Evolutionary conservation across 2,329 filamentous ascomycete species (phyloP).

Genomic region (Plectosphaerella plurivora): DNA sequence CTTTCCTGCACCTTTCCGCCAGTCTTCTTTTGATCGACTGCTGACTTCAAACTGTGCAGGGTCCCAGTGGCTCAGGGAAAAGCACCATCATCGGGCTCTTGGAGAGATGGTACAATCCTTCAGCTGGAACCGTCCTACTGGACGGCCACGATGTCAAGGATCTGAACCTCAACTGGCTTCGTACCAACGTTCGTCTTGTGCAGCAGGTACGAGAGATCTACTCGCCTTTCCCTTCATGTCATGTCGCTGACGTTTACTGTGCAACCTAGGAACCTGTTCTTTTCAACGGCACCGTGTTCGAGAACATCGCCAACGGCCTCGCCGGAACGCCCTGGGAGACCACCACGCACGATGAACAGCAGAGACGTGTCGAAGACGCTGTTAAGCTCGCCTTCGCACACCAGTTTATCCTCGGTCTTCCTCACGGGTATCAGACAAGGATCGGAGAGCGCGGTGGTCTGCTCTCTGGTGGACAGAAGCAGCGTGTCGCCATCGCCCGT

Average conservation of each 20-base stretch:
- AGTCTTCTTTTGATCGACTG: too few relatives aligned
- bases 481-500: conserved; percentile 62
- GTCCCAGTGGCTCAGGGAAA: conserved; percentile 55
- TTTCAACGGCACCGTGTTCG: conserved; percentile 35
- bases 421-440: conserved; percentile 53
- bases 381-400: conserved; percentile 47
- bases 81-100: conserved; percentile 51
- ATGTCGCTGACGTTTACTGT: too few relatives aligned
- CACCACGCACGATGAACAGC: conserved; percentile 34
- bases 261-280: conserved; percentile 30
- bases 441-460: conserved; percentile 63
- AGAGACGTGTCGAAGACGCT: conserved; percentile 38
- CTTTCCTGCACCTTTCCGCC: too few relatives aligned
- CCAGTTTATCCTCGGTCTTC: conserved; percentile 46
- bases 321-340: conserved; percentile 11
- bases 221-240: too few relatives aligned
- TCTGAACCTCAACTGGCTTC: conserved; percentile 21
- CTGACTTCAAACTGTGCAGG: too few relatives aligned
- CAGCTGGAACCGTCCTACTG: conserved; percentile 19
- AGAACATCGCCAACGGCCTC: conserved; percentile 46
- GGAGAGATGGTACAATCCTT: conserved; percentile 54
- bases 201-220: too few relatives aligned
- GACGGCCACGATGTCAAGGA: conserved; percentile 18
- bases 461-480: conserved; percentile 63
- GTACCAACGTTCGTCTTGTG: conserved; percentile 22